Base-by-base conservation (phyloP, 352 stramenopile species). In the Globisporangium paddicum region DNA sequence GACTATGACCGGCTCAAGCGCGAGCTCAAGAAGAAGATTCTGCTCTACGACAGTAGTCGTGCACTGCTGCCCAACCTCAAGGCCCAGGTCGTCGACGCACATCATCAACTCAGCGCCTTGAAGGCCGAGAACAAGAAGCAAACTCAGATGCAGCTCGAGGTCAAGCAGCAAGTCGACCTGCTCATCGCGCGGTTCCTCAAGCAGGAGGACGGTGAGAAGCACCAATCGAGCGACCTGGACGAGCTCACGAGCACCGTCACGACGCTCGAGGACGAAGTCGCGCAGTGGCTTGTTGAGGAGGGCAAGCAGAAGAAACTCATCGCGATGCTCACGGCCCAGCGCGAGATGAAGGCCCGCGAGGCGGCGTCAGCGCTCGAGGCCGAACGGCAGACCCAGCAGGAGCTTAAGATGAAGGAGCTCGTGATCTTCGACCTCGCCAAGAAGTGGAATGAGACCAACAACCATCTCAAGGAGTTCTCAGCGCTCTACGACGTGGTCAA, bases 401-500 rank as follows among this genome's bases (percentile, higher is more conserved):
- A 97, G 60, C 82, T 98, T 42, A 96, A 94, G 63, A 95, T 97
- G 60, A 98, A 98, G 60, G 85, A 97, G 56, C 74, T 98, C 3
- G 84, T 96, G 34, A 95, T 98, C 51, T 79, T 96, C 6, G 93
- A 98, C 58, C 60, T 98, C 35, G 91, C 87, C 13, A 98, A 98
- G 75, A 93, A 96, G 58, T 96, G 88, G 82, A 93, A 96, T 72
- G 93, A 98, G 65, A 94, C 88, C 14, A 95, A 78, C 44, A 97
- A 90, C 64, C 90, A 96, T 55, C 64, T 98, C 5, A 92, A 96
- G 26, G 87, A 98, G 66, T 98, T 98, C 61, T 96, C 82, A 3
- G 88, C 89, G 7, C 68, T 98, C 0, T 98, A 98, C 67, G 93
- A 98, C 46, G 86, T 98, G 13, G 90, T 98, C 51, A 98, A 98